Evolutionary conservation across 305 asterid genomes (phyloP).

Genomic region (Fraxinus velutina): DNA sequence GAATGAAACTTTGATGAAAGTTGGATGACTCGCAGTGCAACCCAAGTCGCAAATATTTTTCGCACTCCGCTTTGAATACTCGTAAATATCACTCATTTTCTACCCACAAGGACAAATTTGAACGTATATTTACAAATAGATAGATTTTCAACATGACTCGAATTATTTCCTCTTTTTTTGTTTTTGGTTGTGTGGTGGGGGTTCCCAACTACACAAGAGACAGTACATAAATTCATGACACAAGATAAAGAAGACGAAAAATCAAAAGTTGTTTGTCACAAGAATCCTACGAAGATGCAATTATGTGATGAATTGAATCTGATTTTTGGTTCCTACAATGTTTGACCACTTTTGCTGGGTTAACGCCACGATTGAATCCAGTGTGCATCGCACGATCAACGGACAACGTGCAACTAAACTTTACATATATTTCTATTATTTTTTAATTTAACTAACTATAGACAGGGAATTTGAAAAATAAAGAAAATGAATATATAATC

Average conservation of each 20-base stretch:
- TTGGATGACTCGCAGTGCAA: not conserved
- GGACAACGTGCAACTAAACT: not conserved
- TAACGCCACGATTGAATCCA: slow-evolving; percentile 37
- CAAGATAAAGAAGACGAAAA: not conserved
- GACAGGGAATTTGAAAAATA: not conserved
- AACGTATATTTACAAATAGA: not conserved
- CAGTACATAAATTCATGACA: not conserved
- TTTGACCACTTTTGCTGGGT: slow-evolving; percentile 36
- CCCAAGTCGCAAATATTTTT: too few species aligned
- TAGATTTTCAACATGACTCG: not conserved
- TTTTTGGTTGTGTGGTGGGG: not conserved
- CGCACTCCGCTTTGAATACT: not conserved
- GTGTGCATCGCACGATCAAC: slow-evolving; percentile 18
- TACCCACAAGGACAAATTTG: not conserved
- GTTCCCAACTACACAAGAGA: not conserved
- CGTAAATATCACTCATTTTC: not conserved
- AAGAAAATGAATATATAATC: too few species aligned
- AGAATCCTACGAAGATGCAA: slow-evolving; percentile 6
- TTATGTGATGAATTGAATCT: slow-evolving; percentile 18
- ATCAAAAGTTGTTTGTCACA: not conserved
- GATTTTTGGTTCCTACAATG: not conserved
- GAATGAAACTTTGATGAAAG: not conserved
- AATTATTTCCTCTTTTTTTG: not conserved
- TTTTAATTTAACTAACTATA: too few species aligned
- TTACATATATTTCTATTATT: not conserved